These are phyloP conservation scores for Hericium erinaceus DNA, from an alignment of 768 basidiomycete genomes.

Conservation along the genomic window DNA sequence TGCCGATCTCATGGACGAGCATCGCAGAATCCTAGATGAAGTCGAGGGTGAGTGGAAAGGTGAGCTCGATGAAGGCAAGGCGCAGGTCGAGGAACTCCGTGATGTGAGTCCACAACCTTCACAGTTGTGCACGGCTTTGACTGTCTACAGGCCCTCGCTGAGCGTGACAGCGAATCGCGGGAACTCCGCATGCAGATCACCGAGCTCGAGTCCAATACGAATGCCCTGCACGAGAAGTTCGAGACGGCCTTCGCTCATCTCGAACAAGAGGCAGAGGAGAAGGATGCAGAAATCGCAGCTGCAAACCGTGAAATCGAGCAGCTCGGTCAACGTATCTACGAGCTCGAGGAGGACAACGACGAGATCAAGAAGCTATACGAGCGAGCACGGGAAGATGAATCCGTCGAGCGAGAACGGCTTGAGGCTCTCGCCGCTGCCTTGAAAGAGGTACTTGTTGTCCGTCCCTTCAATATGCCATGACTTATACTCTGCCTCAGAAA, in stretches of 20 bases:
- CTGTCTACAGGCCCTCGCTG: conserved; percentile 51
- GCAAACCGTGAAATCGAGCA: conserved; percentile 73
- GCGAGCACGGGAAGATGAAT: conserved; percentile 61
- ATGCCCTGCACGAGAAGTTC: conserved; percentile 65
- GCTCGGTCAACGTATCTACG: conserved; percentile 68
- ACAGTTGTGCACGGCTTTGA: neutral
- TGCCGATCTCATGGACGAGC: conserved; percentile 67
- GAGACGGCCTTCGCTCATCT: conserved; percentile 68
- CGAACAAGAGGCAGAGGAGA: conserved; percentile 69
- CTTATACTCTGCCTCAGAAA: conserved; percentile 41
- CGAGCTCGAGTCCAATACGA: conserved; percentile 64
- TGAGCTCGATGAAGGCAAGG: conserved; percentile 74
- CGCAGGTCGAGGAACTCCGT: conserved; percentile 69
- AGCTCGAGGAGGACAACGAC: conserved; percentile 83
- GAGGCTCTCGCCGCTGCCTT: conserved; percentile 62
- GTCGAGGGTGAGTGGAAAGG: conserved; percentile 84
- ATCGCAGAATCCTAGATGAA: conserved; percentile 58
- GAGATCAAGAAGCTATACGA: conserved; percentile 63
- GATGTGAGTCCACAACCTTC: conserved; percentile 39
- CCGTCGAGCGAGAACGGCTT: conserved; percentile 56
- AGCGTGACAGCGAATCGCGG: conserved; percentile 72
- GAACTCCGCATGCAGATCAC: conserved; percentile 64
- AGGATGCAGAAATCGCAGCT: conserved; percentile 67
- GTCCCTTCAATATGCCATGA: neutral
- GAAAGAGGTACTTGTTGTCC: conserved; percentile 57